Base-by-base conservation (phyloP, 1,139 yeast genomes). In the Hansenula sp. region DNA sequence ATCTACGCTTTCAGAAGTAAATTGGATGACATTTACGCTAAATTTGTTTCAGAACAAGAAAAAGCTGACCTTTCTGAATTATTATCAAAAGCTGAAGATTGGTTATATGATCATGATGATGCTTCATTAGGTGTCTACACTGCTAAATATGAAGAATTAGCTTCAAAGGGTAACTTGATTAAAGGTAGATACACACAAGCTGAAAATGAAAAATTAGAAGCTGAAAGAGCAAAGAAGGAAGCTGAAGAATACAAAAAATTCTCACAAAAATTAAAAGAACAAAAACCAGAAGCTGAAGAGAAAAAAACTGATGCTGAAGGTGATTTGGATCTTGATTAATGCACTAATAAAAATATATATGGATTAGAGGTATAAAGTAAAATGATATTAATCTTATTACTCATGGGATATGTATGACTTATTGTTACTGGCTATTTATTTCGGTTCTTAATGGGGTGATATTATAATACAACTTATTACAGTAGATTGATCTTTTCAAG, bases 81-180 rank as follows among this genome's bases (percentile, higher is more conserved):
- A 75, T 78, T 92, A 64, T 64, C 75, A 61, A 86, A 83, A 65
- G 80, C 97, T 52, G 98, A 94, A 75, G 96, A 92, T 64, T 92
- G 99, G 99, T 79, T 92, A 61, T 94, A 92, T 69, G 98, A 88
- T 44, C 97, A 98, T 61, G 92, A 86, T 63, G 98, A 92, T 65
- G 79, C 97, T 48, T 75, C 90, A 64, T 90, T 92, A 79, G 98
- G 95, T 57, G 88, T 85, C 68, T 92, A 92, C 76, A 83, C 94
- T 70, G 97, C 98, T 61, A 90, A 86, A 71, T 89, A 90, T 71
- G 98, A 94, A 71, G 98, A 92, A 69, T 81, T 92, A 62, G 95
- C 97, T 38, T 77, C 96, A 39, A 74, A 82, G 59, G 98, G 98
- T 68, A 92, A 94, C 75, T 72, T 92, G 55, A 88, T 92, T 68